Base-by-base conservation (phyloP, 257 asterid genomes). In the Solanum tacnaense region DNA sequence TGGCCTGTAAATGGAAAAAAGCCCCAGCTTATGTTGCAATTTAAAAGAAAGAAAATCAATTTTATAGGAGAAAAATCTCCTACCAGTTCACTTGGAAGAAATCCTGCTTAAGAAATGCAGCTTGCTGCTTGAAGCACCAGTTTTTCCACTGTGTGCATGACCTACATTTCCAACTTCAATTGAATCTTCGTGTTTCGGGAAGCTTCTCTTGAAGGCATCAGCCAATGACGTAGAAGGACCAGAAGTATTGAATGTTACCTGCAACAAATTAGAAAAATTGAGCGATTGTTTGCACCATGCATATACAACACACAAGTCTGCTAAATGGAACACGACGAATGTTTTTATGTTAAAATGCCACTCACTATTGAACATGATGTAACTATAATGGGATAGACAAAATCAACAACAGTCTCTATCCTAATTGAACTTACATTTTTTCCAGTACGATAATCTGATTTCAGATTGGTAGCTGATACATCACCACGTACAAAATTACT, bases 41-140 rank as follows among this genome's bases (percentile, higher is more conserved):
- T 18, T 46, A 29, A 49, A 49, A 49, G 70, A 82, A 81, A 49
- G 70, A 75, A 74, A 29, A 88, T 21, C 35, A 31, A 15, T 27
- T 84, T 46, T 18, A 58, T 68, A 4, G 39, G 35, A 25, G 36
- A 56, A 73, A 74, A 85, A 38, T n/a, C 88, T 7, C 52, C 39
- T 78, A 88, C 90, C 90, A 88, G 83, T 85, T 85, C 27, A 88
- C 90, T 85, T 85, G 82, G 88, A 85, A 46, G 90, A 85, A 85
- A 88, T 65, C 86, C 84, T 76, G 82, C 67, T 87, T 18, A 85
- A 76, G 65, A 87, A 88, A 29, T 87, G 84, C 39, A 88, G 75
- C 87, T 87, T 85, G 32, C 90, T 85, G 90, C 90, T 85, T 85
- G 90, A 88, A 75, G 90, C 62, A 34, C 88, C 84, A 78, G 88